Conservation (phyloP, 2,329 filamentous ascomycete species). For the Dactylella cylindrospora region DNA sequence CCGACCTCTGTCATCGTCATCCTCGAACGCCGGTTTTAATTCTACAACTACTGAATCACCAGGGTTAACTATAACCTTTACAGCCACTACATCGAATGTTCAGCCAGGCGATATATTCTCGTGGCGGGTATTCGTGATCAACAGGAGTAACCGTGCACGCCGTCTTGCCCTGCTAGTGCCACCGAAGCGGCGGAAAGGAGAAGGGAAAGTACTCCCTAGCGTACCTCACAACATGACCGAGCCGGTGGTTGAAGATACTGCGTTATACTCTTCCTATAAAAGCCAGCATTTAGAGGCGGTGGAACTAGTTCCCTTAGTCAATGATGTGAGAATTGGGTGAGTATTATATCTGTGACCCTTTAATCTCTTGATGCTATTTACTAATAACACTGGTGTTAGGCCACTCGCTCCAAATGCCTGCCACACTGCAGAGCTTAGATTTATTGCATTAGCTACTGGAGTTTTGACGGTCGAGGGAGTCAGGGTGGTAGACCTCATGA, state of each 20-base stretch:
- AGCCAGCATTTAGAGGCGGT: constrained; percentile 64
- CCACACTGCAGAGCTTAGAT: constrained; percentile 71
- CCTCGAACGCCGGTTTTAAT: constrained; percentile 57
- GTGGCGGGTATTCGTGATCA: constrained; percentile 75
- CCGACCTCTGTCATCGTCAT: constrained; percentile 52
- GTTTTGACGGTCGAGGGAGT: constrained; percentile 71
- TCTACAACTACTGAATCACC: constrained; percentile 54
- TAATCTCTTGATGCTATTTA: no score
- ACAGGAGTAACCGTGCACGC: constrained; percentile 64
- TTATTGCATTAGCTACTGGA: constrained; percentile 67
- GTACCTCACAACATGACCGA: constrained; percentile 58
- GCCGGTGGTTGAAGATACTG: constrained; percentile 70
- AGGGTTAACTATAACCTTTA: constrained; percentile 72
- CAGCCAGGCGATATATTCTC: constrained; percentile 67
- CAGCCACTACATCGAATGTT: constrained; percentile 62
- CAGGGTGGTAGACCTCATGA: constrained; percentile 70
- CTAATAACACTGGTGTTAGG: no score
- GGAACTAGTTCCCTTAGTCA: constrained; percentile 72
- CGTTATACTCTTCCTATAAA: constrained; percentile 70
- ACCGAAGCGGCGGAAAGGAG: constrained; percentile 63
- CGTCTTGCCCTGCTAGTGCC: constrained; percentile 71
- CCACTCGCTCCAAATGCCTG: constrained; percentile 71
- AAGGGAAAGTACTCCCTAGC: constrained; percentile 50
- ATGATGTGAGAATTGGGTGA: constrained; percentile 70
- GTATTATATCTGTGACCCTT: constrained; percentile 44